Evolutionary conservation across 106 monocot genomes (phyloP).

Genomic region (Dioscorea dumetorum): DNA sequence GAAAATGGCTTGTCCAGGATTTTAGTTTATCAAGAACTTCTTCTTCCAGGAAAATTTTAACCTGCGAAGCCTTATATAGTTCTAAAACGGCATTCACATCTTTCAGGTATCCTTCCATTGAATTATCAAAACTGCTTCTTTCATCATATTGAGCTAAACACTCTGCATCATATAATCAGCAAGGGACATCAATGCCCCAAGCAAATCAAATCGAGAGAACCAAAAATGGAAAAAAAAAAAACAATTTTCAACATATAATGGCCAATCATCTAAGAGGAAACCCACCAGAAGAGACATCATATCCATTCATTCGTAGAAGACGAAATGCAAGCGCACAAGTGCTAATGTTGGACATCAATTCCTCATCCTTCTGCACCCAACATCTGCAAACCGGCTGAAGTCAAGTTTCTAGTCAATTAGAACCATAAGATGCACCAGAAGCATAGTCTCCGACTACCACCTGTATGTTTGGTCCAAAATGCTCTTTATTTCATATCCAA

Average conservation of each 20-base stretch:
- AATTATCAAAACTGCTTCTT: constrained; percentile 22
- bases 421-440: not conserved
- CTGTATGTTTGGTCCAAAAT: constrained; percentile 69
- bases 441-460: constrained; percentile 19
- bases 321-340: constrained; percentile 85
- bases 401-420: constrained; percentile 13
- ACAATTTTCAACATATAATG: not conserved
- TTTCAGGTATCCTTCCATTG: constrained; percentile 32
- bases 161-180: constrained; percentile 26
- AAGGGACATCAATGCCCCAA: not conserved
- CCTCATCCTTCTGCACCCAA: constrained; percentile 73
- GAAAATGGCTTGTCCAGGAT: constrained; percentile 40
- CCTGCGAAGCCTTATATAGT: constrained; percentile 76
- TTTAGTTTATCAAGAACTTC: constrained; percentile 47
- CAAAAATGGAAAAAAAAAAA: not conserved
- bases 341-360: constrained; percentile 45
- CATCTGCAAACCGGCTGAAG: constrained; percentile 31
- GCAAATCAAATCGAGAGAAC: not conserved
- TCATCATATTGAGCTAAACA: constrained; percentile 38
- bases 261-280: not conserved
- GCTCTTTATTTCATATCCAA: constrained; percentile 42
- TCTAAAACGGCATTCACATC: constrained; percentile 48
- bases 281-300: constrained; percentile 68
- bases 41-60: constrained; percentile 44
- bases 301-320: constrained; percentile 78